Evolutionary conservation across 208 protist genomes (phyloP).

Genomic region (Trypanosoma lewisi): DNA sequence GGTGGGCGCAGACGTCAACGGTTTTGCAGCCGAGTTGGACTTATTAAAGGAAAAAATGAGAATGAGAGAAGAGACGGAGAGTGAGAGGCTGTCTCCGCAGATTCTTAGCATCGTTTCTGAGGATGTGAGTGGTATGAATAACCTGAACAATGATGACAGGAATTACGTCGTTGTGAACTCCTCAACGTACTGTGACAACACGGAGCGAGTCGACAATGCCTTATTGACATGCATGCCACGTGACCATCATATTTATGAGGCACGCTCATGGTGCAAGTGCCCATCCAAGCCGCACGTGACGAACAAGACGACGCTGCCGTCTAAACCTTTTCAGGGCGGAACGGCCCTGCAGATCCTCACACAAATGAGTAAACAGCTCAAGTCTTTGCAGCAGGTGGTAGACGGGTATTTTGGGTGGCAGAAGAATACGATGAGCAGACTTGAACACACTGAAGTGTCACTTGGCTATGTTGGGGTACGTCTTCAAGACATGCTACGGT

Average conservation of each 20-base stretch:
- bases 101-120: not conserved
- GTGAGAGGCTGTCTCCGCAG: not conserved
- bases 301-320: not conserved
- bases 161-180: not conserved
- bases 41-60: not conserved
- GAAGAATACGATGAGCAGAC: not conserved
- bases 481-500: conserved; percentile 6
- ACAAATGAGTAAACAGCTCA: conserved; percentile 33
- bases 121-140: not conserved
- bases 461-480: conserved; percentile 8
- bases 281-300: not conserved
- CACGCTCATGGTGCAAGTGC: conserved; percentile 5
- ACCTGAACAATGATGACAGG: not conserved
- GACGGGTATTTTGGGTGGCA: not conserved
- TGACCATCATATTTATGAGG: not conserved
- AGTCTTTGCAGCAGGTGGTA: conserved; percentile 24
- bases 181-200: conserved; percentile 3
- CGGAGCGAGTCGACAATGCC: not conserved
- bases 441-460: conserved; percentile 2
- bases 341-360: conserved; percentile 23
- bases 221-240: conserved; percentile 14
- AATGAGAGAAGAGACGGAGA: not conserved
- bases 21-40: not conserved
- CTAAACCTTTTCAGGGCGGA: conserved; percentile 13
- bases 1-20: not conserved